These are phyloP conservation scores for Lodderomyces jiufengensis DNA, from an alignment of 1,139 yeast species.

Conservation along the genomic window DNA sequence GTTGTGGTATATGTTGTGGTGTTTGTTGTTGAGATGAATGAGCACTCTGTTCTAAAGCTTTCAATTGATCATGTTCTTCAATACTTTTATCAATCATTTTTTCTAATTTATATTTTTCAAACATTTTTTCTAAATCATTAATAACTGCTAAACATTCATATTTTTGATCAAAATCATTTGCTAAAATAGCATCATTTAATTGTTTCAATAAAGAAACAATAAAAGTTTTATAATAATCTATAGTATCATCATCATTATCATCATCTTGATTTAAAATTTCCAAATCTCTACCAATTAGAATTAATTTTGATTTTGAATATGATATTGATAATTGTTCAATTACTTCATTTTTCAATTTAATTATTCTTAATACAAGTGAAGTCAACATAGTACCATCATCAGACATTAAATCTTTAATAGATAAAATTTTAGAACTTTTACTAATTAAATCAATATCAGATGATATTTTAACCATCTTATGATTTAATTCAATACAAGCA, in stretches of 20 bases:
- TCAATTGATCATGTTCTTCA: slow-evolving; percentile 9
- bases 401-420: slow-evolving; percentile 47
- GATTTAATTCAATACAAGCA: slow-evolving; percentile 48
- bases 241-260: slow-evolving; percentile 27
- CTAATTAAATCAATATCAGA: slow-evolving; percentile 47
- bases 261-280: slow-evolving; percentile 29
- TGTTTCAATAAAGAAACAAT: slow-evolving; percentile 50
- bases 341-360: slow-evolving; percentile 45
- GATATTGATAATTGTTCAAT: slow-evolving; percentile 51
- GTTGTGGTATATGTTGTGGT: slow-evolving; percentile 1
- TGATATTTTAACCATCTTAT: slow-evolving; percentile 37
- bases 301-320: slow-evolving; percentile 54
- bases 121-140: slow-evolving; percentile 61
- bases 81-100: slow-evolving; percentile 21
- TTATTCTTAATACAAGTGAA: slow-evolving; percentile 45
- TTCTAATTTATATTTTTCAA: slow-evolving; percentile 46
- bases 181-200: slow-evolving; percentile 46
- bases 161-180: slow-evolving; percentile 47
- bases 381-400: slow-evolving; percentile 59
- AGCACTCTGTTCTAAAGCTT: background rate
- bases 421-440: slow-evolving; percentile 34
- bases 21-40: slow-evolving; percentile 2
- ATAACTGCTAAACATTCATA: slow-evolving; percentile 60
- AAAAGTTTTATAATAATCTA: slow-evolving; percentile 48
- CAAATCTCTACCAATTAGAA: slow-evolving; percentile 52